Evolutionary conservation across 768 basidiomycete genomes (phyloP).

Genomic region (Russula dissimulans): DNA sequence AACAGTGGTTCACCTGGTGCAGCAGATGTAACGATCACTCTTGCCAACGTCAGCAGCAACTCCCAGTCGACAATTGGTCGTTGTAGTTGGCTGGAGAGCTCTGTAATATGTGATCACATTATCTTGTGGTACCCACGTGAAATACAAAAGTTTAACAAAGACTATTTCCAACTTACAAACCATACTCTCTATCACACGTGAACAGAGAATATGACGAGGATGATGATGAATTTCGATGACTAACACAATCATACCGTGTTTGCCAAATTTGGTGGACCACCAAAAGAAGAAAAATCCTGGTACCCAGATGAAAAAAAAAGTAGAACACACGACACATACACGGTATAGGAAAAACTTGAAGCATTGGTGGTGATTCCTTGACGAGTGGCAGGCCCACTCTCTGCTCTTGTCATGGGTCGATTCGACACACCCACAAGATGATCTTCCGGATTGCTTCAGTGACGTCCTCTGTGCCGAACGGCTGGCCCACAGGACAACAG

Average conservation of each 20-base stretch:
- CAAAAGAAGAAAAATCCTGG: neutral
- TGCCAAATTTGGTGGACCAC: neutral
- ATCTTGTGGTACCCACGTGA: neutral
- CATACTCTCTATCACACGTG: neutral
- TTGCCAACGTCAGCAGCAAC: too few relatives aligned
- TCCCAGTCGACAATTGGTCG: too few relatives aligned
- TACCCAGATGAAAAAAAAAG: slow-evolving; percentile 8
- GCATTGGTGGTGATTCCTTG: neutral
- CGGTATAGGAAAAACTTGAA: neutral
- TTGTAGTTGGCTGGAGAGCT: too few relatives aligned
- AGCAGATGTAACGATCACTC: too few relatives aligned
- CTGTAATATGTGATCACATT: neutral
- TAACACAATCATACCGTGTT: neutral
- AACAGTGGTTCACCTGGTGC: too few relatives aligned
- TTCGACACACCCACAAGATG: slow-evolving; percentile 45
- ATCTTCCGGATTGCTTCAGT: slow-evolving; percentile 55
- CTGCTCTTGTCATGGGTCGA: slow-evolving; percentile 12
- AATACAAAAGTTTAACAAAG: neutral
- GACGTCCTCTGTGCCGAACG: slow-evolving; percentile 55
- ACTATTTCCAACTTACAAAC: neutral
- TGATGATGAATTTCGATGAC: neutral
- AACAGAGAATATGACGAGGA: neutral
- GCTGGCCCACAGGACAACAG: slow-evolving; percentile 59
- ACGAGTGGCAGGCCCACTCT: neutral
- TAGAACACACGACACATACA: neutral